These are phyloP conservation scores for Hypomontagnella submonticulosa DNA, from an alignment of 495 filamentous ascomycete genomes.

Conservation along the genomic window DNA sequence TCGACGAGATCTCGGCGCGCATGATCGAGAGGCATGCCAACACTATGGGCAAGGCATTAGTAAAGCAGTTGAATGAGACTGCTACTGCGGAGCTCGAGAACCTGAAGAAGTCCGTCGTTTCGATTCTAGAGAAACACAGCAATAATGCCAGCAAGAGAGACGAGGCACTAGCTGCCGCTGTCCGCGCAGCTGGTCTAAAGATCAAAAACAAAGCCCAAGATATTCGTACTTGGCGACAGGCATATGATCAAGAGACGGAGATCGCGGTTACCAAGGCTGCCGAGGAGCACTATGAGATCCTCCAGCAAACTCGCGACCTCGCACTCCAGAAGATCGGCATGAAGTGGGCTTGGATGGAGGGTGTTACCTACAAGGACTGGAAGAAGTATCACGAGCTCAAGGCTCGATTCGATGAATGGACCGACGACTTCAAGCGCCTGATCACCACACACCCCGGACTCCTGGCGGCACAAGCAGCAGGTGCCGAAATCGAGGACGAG, in stretches of 20 bases:
- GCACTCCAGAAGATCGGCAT: slow-evolving; percentile 95
- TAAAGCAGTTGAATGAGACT: slow-evolving; percentile 74
- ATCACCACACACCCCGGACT: slow-evolving; percentile 79
- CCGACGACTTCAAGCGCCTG: slow-evolving; percentile 76
- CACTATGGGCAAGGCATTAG: slow-evolving; percentile 69
- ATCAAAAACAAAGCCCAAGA: slow-evolving; percentile 86
- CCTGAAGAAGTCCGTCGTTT: slow-evolving; percentile 74
- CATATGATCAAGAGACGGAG: slow-evolving; percentile 76
- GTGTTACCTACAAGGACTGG: slow-evolving; percentile 97
- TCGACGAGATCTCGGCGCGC: slow-evolving; percentile 69
- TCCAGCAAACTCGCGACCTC: slow-evolving; percentile 86
- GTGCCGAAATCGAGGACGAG: slow-evolving; percentile 73
- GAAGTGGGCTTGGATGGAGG: slow-evolving; percentile 97
- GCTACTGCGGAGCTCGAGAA: slow-evolving; percentile 68
- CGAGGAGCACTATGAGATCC: slow-evolving; percentile 81
- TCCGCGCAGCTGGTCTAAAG: slow-evolving; percentile 76
- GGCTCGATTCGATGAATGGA: slow-evolving; percentile 85
- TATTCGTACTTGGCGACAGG: slow-evolving; percentile 80
- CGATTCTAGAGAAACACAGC: slow-evolving; percentile 63
- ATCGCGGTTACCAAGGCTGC: slow-evolving; percentile 76
- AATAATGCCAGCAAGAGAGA: slow-evolving; percentile 65
- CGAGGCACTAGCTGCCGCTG: slow-evolving; percentile 70
- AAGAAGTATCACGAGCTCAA: slow-evolving; percentile 87
- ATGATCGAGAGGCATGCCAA: slow-evolving; percentile 63
- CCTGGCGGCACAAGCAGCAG: slow-evolving; percentile 72